Evolutionary conservation across 179 eudicot genomes (phyloP).

Genomic region (Spergularia azorica): DNA sequence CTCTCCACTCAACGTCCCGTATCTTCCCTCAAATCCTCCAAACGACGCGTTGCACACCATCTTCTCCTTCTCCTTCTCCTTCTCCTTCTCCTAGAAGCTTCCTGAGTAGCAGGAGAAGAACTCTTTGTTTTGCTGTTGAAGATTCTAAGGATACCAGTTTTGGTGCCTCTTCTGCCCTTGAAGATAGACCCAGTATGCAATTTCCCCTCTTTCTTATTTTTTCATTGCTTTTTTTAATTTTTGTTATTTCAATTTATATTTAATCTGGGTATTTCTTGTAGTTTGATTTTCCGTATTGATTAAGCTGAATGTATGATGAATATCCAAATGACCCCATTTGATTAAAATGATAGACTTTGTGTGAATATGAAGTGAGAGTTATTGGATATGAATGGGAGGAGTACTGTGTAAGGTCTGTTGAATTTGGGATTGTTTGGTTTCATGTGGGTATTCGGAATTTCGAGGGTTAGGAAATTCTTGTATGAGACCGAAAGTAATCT

Average conservation of each 20-base stretch:
- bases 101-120: constrained; percentile 10
- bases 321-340: no score
- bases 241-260: no score
- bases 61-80: background rate
- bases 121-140: constrained; percentile 62
- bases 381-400: no score
- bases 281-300: no score
- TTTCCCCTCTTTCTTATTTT: background rate
- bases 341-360: no score
- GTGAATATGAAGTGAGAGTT: no score
- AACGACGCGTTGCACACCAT: constrained; percentile 21
- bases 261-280: background rate
- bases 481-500: background rate
- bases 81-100: no score
- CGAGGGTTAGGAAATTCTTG: background rate
- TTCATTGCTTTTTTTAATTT: background rate
- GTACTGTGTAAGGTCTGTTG: no score
- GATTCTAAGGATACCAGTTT: constrained; percentile 41
- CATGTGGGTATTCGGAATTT: constrained; percentile 7
- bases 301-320: no score
- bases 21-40: constrained; percentile 30
- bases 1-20: constrained; percentile 3
- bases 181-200: constrained; percentile 57
- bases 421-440: background rate
- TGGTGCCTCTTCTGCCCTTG: constrained; percentile 49